Conservation (phyloP, 768 basidiomycete genomes). For the Pulveroboletus frians region DNA sequence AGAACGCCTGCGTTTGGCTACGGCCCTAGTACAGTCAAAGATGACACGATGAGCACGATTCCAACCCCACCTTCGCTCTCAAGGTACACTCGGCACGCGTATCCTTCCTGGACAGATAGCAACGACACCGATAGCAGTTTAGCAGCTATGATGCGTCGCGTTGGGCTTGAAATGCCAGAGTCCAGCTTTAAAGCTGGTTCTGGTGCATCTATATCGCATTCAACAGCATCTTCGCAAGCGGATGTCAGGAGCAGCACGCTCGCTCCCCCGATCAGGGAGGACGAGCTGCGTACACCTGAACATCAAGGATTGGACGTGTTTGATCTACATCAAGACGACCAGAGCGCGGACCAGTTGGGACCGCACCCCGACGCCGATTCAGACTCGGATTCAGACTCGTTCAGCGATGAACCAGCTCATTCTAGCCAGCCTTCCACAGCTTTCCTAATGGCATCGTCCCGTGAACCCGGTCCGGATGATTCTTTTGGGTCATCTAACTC, state of each 20-base stretch:
- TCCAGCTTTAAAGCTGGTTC: constrained; percentile 22
- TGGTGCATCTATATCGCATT: constrained; percentile 9
- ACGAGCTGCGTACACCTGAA: constrained; percentile 21
- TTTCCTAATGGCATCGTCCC: constrained; percentile 57
- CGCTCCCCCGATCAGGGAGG: not conserved
- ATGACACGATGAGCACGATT: constrained; percentile 65
- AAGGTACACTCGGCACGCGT: constrained; percentile 49
- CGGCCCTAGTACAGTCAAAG: constrained; percentile 23
- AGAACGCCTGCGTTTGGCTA: constrained; percentile 30
- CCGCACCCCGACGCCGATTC: constrained; percentile 12
- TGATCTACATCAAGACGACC: constrained; percentile 25
- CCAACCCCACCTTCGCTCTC: constrained; percentile 69
- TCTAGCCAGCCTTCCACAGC: constrained; percentile 65
- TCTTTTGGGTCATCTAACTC: constrained; percentile 47
- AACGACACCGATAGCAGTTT: constrained; percentile 52
- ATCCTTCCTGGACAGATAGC: constrained; percentile 36
- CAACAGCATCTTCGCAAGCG: constrained; percentile 7
- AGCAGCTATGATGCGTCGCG: constrained; percentile 65
- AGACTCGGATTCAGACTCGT: constrained; percentile 49
- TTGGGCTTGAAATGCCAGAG: constrained; percentile 44
- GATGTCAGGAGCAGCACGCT: not conserved
- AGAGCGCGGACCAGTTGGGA: constrained; percentile 12
- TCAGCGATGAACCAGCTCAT: constrained; percentile 49
- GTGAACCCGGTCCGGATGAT: constrained; percentile 29
- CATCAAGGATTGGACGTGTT: constrained; percentile 21